A percentile compares a stretch with the other conserved stretches of the same genome.
phyloP scores from a whole-genome alignment of 1,284 basidiomycete genomes.

The Quambalaria eucalypti region DNA sequence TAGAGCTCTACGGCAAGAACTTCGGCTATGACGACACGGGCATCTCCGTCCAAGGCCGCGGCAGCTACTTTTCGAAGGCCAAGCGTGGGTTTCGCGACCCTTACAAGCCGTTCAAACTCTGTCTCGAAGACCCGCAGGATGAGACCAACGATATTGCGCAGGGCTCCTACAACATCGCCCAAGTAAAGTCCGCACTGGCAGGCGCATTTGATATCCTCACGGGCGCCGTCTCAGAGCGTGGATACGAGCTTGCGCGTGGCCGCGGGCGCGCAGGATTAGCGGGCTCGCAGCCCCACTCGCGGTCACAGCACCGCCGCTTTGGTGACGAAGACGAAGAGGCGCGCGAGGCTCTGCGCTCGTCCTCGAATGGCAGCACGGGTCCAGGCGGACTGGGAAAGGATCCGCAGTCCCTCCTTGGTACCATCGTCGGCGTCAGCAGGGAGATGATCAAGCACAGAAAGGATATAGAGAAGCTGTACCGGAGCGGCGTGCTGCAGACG shows the following conservation, averaged over 20 bases:
- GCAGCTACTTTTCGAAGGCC: conserved; percentile 61
- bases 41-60: conserved; percentile 67
- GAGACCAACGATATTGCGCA: conserved; percentile 85
- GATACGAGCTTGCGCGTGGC: conserved; percentile 18
- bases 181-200: conserved; percentile 70
- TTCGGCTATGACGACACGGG: conserved; percentile 64
- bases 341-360: conserved; percentile 17
- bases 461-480: conserved; percentile 59
- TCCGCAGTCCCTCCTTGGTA: conserved; percentile 65
- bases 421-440: conserved; percentile 70
- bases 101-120: conserved; percentile 58
- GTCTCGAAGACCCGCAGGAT: conserved; percentile 92
- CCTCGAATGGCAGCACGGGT: conserved; percentile 5
- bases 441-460: conserved; percentile 56
- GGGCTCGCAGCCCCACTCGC: background rate
- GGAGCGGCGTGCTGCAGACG: conserved; percentile 57
- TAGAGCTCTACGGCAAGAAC: conserved; percentile 83
- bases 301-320: conserved; percentile 7
- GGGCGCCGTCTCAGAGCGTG: conserved; percentile 46
- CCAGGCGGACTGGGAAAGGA: conserved; percentile 34
- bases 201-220: conserved; percentile 80
- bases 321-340: conserved; percentile 24
- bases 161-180: conserved; percentile 73
- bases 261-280: conserved; percentile 9
- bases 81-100: conserved; percentile 32